Percentiles rank a stretch among this genome's conserved stretches.
These are phyloP conservation scores for Closterium sp. DNA, from an alignment of 139 green algal species.

Conservation along the genomic window DNA sequence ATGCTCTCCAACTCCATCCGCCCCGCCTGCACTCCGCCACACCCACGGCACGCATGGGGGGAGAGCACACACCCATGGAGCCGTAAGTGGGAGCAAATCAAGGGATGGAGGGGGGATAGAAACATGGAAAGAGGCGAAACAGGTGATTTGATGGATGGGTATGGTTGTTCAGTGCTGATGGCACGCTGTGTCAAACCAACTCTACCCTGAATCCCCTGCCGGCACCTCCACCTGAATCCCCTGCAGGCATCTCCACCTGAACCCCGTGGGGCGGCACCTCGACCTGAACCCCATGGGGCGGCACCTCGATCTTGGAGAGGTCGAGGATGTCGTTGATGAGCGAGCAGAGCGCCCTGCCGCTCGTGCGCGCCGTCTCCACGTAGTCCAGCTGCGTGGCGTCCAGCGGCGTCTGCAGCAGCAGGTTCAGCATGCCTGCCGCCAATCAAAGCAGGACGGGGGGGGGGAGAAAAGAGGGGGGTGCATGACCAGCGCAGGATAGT, in stretches of 20 bases:
- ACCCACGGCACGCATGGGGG: neutral
- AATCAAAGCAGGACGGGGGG: neutral
- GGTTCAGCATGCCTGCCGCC: conserved; percentile 49
- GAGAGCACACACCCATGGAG: neutral
- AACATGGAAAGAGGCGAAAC: neutral
- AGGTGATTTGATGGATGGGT: neutral
- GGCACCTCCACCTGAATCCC: too few species aligned
- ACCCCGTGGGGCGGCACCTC: too few species aligned
- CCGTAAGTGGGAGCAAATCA: too few species aligned
- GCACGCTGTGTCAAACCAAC: neutral
- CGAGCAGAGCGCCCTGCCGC: conserved; percentile 41
- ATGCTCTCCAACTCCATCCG: conserved; percentile 47
- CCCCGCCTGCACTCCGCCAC: conserved; percentile 23
- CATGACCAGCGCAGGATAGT: neutral
- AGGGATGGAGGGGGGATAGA: neutral
- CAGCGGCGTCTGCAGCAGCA: conserved; percentile 40
- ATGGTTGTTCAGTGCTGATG: too few species aligned
- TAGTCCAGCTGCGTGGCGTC: conserved; percentile 48
- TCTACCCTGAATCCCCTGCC: too few species aligned
- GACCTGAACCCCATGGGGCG: too few species aligned
- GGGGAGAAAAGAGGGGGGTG: neutral
- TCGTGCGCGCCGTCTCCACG: conserved; percentile 45
- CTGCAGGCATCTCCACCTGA: too few species aligned
- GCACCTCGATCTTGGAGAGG: conserved; percentile 52
- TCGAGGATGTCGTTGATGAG: conserved; percentile 55